phyloP scores from a whole-genome alignment of 306 rosid species.

The Macrotyloma uniflorum region DNA sequence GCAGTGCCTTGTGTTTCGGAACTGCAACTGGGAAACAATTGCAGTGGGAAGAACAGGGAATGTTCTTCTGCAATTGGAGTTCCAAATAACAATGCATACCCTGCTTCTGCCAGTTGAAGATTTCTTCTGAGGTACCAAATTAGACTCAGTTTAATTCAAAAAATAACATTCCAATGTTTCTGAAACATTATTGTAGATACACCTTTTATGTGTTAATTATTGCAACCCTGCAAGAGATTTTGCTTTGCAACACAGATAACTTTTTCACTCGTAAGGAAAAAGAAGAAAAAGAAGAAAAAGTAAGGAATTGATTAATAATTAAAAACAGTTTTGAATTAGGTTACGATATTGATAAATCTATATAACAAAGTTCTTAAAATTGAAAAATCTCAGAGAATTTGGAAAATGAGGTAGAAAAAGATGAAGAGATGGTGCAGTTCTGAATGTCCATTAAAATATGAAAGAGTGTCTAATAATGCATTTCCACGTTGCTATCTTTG shows the following conservation, averaged over 20 bases:
- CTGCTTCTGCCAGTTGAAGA: conserved; percentile 52
- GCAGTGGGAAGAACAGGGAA: conserved; percentile 54
- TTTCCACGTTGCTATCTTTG: conserved; percentile 25
- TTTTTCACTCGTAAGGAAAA: no score
- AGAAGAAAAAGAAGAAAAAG: no score
- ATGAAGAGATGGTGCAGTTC: conserved; percentile 30
- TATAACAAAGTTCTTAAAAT: no score
- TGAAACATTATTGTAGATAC: background rate
- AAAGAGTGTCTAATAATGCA: conserved; percentile 9
- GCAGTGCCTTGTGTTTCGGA: conserved; percentile 58
- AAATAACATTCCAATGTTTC: background rate
- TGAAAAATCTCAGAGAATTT: no score
- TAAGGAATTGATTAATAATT: no score
- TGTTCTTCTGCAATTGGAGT: conserved; percentile 56
- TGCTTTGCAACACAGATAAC: no score
- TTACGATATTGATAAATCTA: no score
- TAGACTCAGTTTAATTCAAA: conserved; percentile 6
- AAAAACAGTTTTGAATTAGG: no score
- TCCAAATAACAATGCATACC: conserved; percentile 45
- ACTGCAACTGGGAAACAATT: conserved; percentile 55
- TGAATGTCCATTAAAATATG: conserved; percentile 34
- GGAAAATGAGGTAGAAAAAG: no score
- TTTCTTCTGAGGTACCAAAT: conserved; percentile 29
- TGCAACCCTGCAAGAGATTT: no score
- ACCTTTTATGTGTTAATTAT: no score